These are phyloP conservation scores for Phytomonas francai DNA, from an alignment of 208 protist species.

Conservation along the genomic window DNA sequence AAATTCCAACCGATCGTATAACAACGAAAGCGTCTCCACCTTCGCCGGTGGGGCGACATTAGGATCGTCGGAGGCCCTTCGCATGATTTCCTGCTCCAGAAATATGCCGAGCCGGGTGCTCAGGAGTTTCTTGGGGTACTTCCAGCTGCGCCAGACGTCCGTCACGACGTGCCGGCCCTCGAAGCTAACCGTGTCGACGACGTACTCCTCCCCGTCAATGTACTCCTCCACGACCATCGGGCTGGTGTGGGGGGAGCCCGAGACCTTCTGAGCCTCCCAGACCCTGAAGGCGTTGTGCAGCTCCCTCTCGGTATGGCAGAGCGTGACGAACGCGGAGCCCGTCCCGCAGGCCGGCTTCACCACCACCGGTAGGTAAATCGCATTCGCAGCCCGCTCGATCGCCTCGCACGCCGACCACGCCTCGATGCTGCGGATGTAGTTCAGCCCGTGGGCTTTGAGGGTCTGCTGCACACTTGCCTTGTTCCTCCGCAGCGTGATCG, in stretches of 20 bases:
- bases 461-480: constrained; percentile 53
- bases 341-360: constrained; percentile 77
- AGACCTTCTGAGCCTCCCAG: constrained; percentile 17
- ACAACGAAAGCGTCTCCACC: constrained; percentile 32
- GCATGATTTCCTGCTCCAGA: constrained; percentile 19
- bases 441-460: constrained; percentile 42
- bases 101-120: constrained; percentile 30
- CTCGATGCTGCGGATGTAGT: constrained; percentile 51
- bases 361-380: constrained; percentile 63
- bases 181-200: constrained; percentile 76
- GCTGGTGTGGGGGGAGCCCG: constrained; percentile 34
- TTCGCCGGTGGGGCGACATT: neutral
- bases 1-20: constrained; percentile 77
- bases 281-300: constrained; percentile 45
- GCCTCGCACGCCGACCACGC: constrained; percentile 23
- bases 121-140: constrained; percentile 34
- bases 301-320: constrained; percentile 53
- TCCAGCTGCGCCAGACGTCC: constrained; percentile 84
- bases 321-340: constrained; percentile 73
- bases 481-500: constrained; percentile 46
- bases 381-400: constrained; percentile 10
- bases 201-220: constrained; percentile 81
- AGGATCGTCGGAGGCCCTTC: neutral
- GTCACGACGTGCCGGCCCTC: constrained; percentile 68
- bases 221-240: constrained; percentile 82